phyloP scores from a whole-genome alignment of 2,329 filamentous ascomycete genomes.

The Fusarium sp. region DNA sequence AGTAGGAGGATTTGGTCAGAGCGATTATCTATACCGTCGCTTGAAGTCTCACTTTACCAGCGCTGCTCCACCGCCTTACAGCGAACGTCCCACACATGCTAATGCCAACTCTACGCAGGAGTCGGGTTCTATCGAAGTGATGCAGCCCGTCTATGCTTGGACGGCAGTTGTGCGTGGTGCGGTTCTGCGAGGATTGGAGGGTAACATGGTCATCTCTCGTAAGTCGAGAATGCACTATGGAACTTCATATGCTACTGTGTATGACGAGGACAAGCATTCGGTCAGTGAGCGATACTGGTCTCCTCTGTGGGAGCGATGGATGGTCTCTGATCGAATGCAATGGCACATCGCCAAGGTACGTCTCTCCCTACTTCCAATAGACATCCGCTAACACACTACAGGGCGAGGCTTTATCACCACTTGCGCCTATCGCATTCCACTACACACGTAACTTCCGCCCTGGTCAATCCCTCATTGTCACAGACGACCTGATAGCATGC shows the following conservation, averaged over 20 bases:
- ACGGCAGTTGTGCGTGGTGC: constrained; percentile 83
- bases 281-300: constrained; percentile 82
- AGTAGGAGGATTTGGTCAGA: constrained; percentile 84
- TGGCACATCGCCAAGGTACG: constrained; percentile 84
- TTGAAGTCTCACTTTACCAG: constrained; percentile 76
- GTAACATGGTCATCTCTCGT: constrained; percentile 80
- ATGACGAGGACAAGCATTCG: constrained; percentile 79
- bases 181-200: constrained; percentile 78
- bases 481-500: constrained; percentile 82
- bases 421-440: constrained; percentile 81
- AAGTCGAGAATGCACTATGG: constrained; percentile 82
- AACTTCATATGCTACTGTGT: constrained; percentile 83
- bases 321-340: constrained; percentile 85
- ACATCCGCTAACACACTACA: constrained; percentile 46
- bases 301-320: constrained; percentile 83
- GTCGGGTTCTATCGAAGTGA: constrained; percentile 75
- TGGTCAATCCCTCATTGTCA: constrained; percentile 79
- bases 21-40: constrained; percentile 77
- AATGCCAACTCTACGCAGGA: constrained; percentile 59
- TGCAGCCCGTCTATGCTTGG: constrained; percentile 86
- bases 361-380: constrained; percentile 3
- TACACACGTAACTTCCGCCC: constrained; percentile 88
- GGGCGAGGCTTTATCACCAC: constrained; percentile 80
- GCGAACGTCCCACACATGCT: constrained; percentile 75
- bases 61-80: constrained; percentile 70